Percentiles rank a stretch among this genome's conserved stretches.
Conservation (phyloP, 208 protist genomes). For the Wallacemonas sp. region DNA sequence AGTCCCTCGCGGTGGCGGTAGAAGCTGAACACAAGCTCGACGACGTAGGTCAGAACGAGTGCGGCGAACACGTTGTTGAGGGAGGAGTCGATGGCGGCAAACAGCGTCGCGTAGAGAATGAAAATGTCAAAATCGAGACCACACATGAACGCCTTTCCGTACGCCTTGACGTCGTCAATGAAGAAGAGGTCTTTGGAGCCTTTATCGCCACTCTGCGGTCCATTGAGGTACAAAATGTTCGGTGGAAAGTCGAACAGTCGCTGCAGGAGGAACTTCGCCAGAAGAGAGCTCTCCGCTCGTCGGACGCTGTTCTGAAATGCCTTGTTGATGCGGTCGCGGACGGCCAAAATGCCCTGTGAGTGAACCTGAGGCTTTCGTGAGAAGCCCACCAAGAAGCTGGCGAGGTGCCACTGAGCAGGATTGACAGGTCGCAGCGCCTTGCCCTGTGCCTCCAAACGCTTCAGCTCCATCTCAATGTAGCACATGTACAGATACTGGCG, state of each 20-base stretch:
- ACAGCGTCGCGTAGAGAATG: conserved; percentile 71
- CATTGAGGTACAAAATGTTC: conserved; percentile 87
- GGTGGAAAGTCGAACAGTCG: conserved; percentile 67
- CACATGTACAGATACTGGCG: conserved; percentile 86
- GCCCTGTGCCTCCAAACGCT: conserved; percentile 38
- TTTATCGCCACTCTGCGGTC: conserved; percentile 65
- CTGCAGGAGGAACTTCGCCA: conserved; percentile 77
- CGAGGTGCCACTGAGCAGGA: conserved; percentile 62
- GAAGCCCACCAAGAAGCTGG: conserved; percentile 51
- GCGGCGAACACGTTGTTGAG: conserved; percentile 69
- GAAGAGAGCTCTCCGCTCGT: conserved; percentile 57
- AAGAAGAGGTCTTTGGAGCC: conserved; percentile 84
- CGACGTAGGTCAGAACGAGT: conserved; percentile 55
- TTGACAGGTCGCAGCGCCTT: conserved; percentile 29
- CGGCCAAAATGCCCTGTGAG: conserved; percentile 48
- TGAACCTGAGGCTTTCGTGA: conserved; percentile 56
- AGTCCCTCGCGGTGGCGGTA: conserved; percentile 63
- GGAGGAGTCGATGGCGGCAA: conserved; percentile 62
- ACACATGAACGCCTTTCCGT: conserved; percentile 67
- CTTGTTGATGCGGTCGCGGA: conserved; percentile 79
- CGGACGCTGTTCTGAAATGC: conserved; percentile 72
- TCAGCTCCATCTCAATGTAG: conserved; percentile 61
- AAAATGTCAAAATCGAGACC: conserved; percentile 77
- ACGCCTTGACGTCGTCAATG: conserved; percentile 65
- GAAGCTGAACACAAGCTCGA: conserved; percentile 58